These are phyloP conservation scores for Lecanicillium sp. DNA, from an alignment of 2,329 filamentous ascomycete species.

Conservation along the genomic window DNA sequence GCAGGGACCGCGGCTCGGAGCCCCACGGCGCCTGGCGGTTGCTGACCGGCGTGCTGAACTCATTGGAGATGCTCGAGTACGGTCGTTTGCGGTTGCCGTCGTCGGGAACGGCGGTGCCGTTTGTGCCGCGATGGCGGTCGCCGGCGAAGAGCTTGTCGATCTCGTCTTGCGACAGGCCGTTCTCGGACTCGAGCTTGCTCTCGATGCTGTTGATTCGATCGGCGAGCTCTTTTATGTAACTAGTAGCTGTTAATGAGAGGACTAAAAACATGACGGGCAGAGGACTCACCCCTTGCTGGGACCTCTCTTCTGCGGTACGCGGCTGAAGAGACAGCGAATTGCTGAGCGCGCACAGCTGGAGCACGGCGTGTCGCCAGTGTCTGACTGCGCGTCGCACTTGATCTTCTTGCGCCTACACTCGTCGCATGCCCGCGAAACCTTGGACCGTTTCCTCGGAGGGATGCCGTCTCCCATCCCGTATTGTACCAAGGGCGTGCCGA, in stretches of 20 bases:
- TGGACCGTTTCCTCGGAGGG: slow-evolving; percentile 69
- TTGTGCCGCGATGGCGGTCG: slow-evolving; percentile 28
- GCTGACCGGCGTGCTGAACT: slow-evolving; percentile 34
- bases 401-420: slow-evolving; percentile 88
- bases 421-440: slow-evolving; percentile 84
- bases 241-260: slow-evolving; percentile 25
- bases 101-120: slow-evolving; percentile 21
- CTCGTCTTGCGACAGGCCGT: slow-evolving; percentile 37
- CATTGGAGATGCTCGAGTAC: slow-evolving; percentile 42
- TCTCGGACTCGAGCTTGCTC: slow-evolving; percentile 60
- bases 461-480: slow-evolving; percentile 50
- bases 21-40: slow-evolving; percentile 41
- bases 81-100: slow-evolving; percentile 38
- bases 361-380: slow-evolving; percentile 67
- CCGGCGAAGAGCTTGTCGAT: slow-evolving; percentile 37
- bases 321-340: slow-evolving; percentile 77
- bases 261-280: background rate
- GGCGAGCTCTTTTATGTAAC: slow-evolving; percentile 87
- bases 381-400: slow-evolving; percentile 75
- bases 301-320: slow-evolving; percentile 80
- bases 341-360: slow-evolving; percentile 73
- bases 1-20: slow-evolving; percentile 40
- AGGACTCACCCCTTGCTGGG: slow-evolving; percentile 72
- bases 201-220: slow-evolving; percentile 80
- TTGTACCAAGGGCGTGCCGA: slow-evolving; percentile 26